Evolutionary conservation across 768 basidiomycete genomes (phyloP).

Genomic region (Leccinum olivaceopallidum): DNA sequence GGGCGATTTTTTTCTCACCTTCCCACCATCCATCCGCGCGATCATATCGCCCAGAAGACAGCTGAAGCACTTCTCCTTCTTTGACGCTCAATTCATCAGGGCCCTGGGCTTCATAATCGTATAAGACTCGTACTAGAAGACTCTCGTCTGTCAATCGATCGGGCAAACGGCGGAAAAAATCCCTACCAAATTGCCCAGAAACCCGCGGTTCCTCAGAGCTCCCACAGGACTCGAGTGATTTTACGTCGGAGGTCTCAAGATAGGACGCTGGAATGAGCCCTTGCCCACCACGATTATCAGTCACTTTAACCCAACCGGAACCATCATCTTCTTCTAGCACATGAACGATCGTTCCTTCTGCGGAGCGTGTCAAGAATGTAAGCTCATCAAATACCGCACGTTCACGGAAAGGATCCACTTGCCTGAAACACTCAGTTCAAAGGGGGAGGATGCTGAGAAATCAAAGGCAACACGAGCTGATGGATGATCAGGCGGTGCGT

Average conservation of each 20-base stretch:
- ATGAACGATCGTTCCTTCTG: constrained; percentile 65
- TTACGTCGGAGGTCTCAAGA: constrained; percentile 44
- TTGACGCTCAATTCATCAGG: constrained; percentile 64
- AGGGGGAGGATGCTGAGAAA: constrained; percentile 72
- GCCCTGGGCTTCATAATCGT: constrained; percentile 74
- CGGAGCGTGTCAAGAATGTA: constrained; percentile 14
- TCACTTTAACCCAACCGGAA: constrained; percentile 84
- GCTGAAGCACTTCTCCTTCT: constrained; percentile 62
- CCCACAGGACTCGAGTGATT: constrained; percentile 13
- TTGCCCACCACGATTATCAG: constrained; percentile 52
- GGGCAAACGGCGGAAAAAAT: constrained; percentile 1
- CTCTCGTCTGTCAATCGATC: constrained; percentile 7
- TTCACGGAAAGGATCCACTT: constrained; percentile 22
- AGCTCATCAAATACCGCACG: constrained; percentile 9
- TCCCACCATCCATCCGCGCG: constrained; percentile 88
- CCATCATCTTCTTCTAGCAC: constrained; percentile 82
- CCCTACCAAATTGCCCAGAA: constrained; percentile 54
- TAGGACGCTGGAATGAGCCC: constrained; percentile 89
- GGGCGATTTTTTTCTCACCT: constrained; percentile 46
- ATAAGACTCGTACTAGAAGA: constrained; percentile 72
- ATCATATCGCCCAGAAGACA: constrained; percentile 60
- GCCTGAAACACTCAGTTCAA: constrained; percentile 73
- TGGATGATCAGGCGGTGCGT: constrained; percentile 41
- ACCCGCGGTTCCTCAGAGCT: constrained; percentile 30
- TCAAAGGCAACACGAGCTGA: constrained; percentile 70